These are phyloP conservation scores for Termitomyces sp. DNA, from an alignment of 1,284 basidiomycete species.

Conservation along the genomic window DNA sequence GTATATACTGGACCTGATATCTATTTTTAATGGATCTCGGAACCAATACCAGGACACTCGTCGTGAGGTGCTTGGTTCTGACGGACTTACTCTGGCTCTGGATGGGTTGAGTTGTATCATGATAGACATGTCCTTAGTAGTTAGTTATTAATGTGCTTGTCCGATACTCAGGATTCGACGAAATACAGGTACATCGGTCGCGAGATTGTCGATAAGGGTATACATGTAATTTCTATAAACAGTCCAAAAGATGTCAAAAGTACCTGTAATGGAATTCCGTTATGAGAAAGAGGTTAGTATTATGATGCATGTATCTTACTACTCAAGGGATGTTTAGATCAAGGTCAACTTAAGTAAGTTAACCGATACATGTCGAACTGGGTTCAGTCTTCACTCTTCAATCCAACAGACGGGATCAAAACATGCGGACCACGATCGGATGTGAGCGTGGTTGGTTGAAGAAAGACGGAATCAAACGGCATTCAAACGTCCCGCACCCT, in stretches of 20 bases:
- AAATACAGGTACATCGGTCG: neutral
- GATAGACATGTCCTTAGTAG: neutral
- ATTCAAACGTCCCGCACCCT: no score
- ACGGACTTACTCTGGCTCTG: neutral
- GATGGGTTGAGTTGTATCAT: constrained; percentile 10
- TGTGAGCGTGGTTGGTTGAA: no score
- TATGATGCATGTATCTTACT: no score
- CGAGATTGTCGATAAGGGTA: no score
- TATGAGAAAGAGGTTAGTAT: no score
- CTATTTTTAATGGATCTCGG: neutral
- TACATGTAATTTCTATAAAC: no score
- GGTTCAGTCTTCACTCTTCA: neutral
- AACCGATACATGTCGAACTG: no score
- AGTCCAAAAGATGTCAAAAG: no score
- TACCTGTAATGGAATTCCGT: no score
- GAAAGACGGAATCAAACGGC: no score
- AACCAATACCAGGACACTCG: neutral
- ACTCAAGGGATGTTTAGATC: no score
- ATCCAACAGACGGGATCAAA: neutral
- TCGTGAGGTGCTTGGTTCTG: neutral
- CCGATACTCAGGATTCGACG: neutral
- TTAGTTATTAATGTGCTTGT: neutral
- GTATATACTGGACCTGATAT: neutral
- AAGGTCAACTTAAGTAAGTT: no score
- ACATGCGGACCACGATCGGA: neutral